Base-by-base conservation (phyloP, 2,329 filamentous ascomycete species). In the Exophiala sp. region DNA sequence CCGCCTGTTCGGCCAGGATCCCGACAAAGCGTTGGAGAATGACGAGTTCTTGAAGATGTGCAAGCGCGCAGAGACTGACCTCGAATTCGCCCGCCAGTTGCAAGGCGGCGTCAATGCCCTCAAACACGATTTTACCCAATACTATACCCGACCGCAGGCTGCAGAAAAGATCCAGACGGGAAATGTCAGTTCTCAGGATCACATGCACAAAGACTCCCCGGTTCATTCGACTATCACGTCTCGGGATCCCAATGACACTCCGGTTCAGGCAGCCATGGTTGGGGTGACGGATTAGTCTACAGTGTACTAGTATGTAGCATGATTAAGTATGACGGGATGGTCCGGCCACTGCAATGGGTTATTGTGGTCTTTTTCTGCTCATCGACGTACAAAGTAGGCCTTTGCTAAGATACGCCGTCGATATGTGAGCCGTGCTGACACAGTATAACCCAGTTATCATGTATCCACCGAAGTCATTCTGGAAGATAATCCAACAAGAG, bases 31-130 rank as follows among this genome's bases (percentile, higher is more conserved):
- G 1, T 45, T 62, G 3, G 64, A 71, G 16, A 63, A 65, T 7
- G 66, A 71, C 42, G 59, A 62, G 11, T 70, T 70, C 37, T 65
- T 72, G 14, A 49, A 61, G 34, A 51, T 67, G 37, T 67, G 62
- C 34, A 55, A 64, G 24, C 59, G 63, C 32, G 63, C 65, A 0
- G 64, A 65, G 50, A 63, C 42, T 1, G 65, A 70, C 57, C 22
- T 49, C 1, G 55, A 60, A 23, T 58, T 66, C 39, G 32, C 55
- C 14, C 45, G 37, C 21, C 30, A 58, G 23, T 11, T 58, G 16
- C 47, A 53, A 27, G 11, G 22, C 11, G 50, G 35, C 3, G 40
- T 42, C 18, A 51, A 53, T 42, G 38, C 22, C 1, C 30, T 54
- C 14, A 52, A 46, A 34, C 48, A 58, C 35, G 56, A 55, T 35